These are phyloP conservation scores for Apophysomyces ossiformis DNA, from an alignment of 371 early-diverging fungal species.

Conservation along the genomic window DNA sequence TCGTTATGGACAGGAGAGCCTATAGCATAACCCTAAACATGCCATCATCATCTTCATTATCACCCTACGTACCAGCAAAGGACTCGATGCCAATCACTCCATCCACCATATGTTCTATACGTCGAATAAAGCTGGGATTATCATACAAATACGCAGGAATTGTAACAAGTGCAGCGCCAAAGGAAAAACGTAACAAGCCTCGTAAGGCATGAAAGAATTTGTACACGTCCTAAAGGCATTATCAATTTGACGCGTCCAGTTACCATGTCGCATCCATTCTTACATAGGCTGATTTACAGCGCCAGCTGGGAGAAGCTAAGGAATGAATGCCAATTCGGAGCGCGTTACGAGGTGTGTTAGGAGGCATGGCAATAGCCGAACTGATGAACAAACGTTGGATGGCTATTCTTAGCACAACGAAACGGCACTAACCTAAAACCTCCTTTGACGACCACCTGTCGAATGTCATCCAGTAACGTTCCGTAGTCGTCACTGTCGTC, in stretches of 20 bases:
- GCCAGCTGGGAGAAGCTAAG: constrained; percentile 81
- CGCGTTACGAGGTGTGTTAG: constrained; percentile 57
- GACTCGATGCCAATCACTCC: constrained; percentile 90
- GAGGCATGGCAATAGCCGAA: constrained; percentile 55
- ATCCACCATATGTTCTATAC: constrained; percentile 85
- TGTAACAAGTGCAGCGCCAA: constrained; percentile 80
- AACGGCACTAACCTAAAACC: constrained; percentile 56
- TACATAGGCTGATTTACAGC: constrained; percentile 62
- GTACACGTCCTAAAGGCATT: constrained; percentile 53
- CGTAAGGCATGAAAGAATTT: constrained; percentile 79
- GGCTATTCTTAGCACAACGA: background rate
- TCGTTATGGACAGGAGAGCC: constrained; percentile 53
- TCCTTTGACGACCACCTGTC: constrained; percentile 59
- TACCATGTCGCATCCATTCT: background rate
- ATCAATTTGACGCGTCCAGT: background rate
- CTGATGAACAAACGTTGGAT: constrained; percentile 19
- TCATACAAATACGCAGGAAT: constrained; percentile 83
- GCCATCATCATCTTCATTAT: constrained; percentile 6
- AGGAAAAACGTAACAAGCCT: constrained; percentile 76
- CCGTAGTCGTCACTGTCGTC: constrained; percentile 59
- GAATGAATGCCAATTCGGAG: constrained; percentile 82
- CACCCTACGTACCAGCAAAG: constrained; percentile 75
- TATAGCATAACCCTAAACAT: constrained; percentile 14
- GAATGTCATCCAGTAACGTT: constrained; percentile 59
- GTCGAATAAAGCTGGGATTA: constrained; percentile 62